Conservation (phyloP, 805 yeast species). For the Candida germanica region DNA sequence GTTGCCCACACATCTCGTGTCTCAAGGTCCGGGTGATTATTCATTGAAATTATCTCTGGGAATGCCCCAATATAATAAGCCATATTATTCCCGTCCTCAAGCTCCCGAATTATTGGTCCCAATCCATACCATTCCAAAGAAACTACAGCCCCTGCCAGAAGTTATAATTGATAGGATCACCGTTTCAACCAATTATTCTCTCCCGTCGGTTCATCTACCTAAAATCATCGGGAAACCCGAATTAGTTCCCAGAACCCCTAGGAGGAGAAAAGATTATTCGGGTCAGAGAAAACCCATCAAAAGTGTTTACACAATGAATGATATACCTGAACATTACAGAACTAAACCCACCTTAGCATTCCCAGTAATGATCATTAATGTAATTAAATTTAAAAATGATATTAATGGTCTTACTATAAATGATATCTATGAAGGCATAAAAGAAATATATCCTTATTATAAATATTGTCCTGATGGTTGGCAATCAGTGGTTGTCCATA, state of each 20-base stretch:
- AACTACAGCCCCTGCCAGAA: constrained; percentile 5
- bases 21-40: constrained; percentile 15
- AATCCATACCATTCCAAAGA: constrained; percentile 10
- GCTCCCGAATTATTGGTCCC: constrained; percentile 25
- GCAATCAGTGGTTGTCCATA: constrained; percentile 94
- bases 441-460: constrained; percentile 86
- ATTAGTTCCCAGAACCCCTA: constrained; percentile 32
- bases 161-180: constrained; percentile 9
- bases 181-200: constrained; percentile 1
- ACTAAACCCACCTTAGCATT: constrained; percentile 81
- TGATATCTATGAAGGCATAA: constrained; percentile 83
- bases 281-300: constrained; percentile 50
- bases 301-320: constrained; percentile 70
- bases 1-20: constrained; percentile 20
- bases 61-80: constrained; percentile 6
- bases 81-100: constrained; percentile 25
- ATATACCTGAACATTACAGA: constrained; percentile 84
- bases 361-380: constrained; percentile 76
- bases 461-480: constrained; percentile 95
- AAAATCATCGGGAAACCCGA: constrained; percentile 26
- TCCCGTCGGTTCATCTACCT: constrained; percentile 28
- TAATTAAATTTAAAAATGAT: constrained; percentile 64
- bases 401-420: constrained; percentile 60
- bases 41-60: constrained; percentile 20
- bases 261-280: constrained; percentile 21